Conservation (phyloP, 2,329 filamentous ascomycete genomes). For the Alternaria metachromatica region DNA sequence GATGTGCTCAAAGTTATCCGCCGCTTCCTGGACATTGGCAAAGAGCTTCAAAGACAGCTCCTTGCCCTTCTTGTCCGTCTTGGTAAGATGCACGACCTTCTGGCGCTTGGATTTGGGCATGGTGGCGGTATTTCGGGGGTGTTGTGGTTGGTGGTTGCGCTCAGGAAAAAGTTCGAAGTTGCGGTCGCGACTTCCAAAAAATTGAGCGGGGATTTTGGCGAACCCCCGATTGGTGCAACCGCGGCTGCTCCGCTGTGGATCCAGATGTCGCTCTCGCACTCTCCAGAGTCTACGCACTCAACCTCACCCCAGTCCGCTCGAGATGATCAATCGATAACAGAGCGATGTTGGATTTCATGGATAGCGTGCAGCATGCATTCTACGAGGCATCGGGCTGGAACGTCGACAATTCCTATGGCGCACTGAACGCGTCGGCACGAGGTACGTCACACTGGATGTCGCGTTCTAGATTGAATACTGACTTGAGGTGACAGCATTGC, state of each 20-base stretch:
- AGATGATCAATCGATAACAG: slow-evolving; percentile 34
- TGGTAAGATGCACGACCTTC: slow-evolving; percentile 86
- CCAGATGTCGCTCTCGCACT: slow-evolving; percentile 2
- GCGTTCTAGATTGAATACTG: slow-evolving; percentile 10
- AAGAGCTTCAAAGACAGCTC: slow-evolving; percentile 87
- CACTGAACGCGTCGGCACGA: slow-evolving; percentile 82
- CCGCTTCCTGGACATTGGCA: slow-evolving; percentile 82
- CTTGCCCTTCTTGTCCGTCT: slow-evolving; percentile 93
- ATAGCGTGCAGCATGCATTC: slow-evolving; percentile 92
- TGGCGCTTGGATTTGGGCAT: slow-evolving; percentile 98
- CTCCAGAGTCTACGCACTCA: slow-evolving; percentile 8
- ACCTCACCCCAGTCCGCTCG: slow-evolving; percentile 5
- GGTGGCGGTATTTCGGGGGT: slow-evolving; percentile 40
- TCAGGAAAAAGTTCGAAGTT: slow-evolving; percentile 35
- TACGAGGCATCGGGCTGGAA: slow-evolving; percentile 88
- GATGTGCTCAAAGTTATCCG: slow-evolving; percentile 86
- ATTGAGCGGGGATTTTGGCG: slow-evolving; percentile 43
- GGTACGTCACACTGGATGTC: slow-evolving; percentile 57
- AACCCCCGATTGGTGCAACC: slow-evolving; percentile 38
- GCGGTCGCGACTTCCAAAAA: slow-evolving; percentile 25
- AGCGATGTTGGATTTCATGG: slow-evolving; percentile 94
- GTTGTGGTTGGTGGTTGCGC: slow-evolving; percentile 18
- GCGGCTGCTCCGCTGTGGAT: slow-evolving; percentile 26
- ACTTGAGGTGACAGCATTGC: slow-evolving; percentile 65
- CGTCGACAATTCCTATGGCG: slow-evolving; percentile 88